phyloP scores from a whole-genome alignment of 2,329 filamentous ascomycete genomes.

The Diaporthe sp. region DNA sequence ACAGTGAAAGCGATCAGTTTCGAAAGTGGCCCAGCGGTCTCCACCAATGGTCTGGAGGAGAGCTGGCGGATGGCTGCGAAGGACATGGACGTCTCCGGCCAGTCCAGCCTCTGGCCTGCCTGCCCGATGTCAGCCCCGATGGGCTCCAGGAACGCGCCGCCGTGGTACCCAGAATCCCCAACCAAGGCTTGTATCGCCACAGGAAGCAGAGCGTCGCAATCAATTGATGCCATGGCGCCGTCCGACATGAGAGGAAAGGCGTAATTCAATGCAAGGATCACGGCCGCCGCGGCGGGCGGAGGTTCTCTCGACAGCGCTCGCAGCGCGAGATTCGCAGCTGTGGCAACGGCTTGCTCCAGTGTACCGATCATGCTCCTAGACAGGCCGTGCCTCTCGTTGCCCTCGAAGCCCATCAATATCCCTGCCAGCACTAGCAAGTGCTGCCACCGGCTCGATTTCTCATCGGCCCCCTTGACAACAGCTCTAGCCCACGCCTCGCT shows the following conservation, averaged over 20 bases:
- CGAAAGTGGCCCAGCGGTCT: slow-evolving; percentile 75
- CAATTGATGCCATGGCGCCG: slow-evolving; percentile 64
- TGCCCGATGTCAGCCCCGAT: slow-evolving; percentile 76
- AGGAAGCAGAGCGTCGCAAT: slow-evolving; percentile 78
- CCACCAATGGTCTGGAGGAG: slow-evolving; percentile 69
- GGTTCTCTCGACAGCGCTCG: slow-evolving; percentile 52
- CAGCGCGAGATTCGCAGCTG: slow-evolving; percentile 82
- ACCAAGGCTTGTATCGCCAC: slow-evolving; percentile 75
- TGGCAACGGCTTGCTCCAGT: slow-evolving; percentile 78
- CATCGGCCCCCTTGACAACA: slow-evolving; percentile 67
- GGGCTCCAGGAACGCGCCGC: slow-evolving; percentile 78
- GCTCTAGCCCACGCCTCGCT: slow-evolving; percentile 67
- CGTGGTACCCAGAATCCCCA: slow-evolving; percentile 78
- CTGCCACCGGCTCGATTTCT: slow-evolving; percentile 77
- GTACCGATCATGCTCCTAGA: slow-evolving; percentile 71
- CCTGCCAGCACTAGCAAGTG: slow-evolving; percentile 85
- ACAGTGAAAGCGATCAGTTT: slow-evolving; percentile 73
- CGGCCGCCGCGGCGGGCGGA: slow-evolving; percentile 56
- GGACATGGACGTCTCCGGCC: slow-evolving; percentile 70
- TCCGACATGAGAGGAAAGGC: slow-evolving; percentile 78
- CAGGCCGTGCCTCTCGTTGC: slow-evolving; percentile 71
- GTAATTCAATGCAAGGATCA: slow-evolving; percentile 80
- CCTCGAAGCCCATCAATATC: slow-evolving; percentile 80
- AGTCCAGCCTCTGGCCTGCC: slow-evolving; percentile 67
- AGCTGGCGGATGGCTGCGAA: slow-evolving; percentile 68